Evolutionary conservation across 345 rosid genomes (phyloP).

Genomic region (Arabidopsis arenosa): DNA sequence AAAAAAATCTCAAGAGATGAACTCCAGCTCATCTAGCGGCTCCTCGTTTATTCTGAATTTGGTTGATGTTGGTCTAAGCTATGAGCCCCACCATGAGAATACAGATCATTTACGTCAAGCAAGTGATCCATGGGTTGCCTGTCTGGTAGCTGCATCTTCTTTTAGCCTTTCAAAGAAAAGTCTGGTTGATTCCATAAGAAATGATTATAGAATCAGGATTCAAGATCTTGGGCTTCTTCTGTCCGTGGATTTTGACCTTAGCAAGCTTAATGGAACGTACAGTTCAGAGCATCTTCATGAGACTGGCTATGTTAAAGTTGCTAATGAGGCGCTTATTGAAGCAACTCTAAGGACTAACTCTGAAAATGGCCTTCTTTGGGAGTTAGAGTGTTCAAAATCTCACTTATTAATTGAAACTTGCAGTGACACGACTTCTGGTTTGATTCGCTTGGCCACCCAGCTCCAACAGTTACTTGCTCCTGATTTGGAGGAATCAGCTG

Average conservation of each 20-base stretch:
- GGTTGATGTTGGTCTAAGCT: slow-evolving; percentile 89
- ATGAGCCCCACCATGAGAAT: slow-evolving; percentile 69
- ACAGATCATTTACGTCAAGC: slow-evolving; percentile 47
- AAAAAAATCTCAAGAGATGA: slow-evolving; percentile 43
- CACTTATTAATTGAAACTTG: slow-evolving; percentile 76
- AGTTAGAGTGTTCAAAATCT: slow-evolving; percentile 74
- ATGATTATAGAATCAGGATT: slow-evolving; percentile 63
- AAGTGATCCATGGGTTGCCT: slow-evolving; percentile 58
- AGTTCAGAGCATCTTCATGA: slow-evolving; percentile 64
- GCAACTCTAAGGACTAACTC: slow-evolving; percentile 65
- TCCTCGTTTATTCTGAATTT: slow-evolving; percentile 73
- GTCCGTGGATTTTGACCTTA: slow-evolving; percentile 53
- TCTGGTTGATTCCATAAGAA: slow-evolving; percentile 49
- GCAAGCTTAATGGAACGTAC: slow-evolving; percentile 59
- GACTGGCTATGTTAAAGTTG: slow-evolving; percentile 83
- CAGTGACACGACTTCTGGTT: slow-evolving; percentile 80
- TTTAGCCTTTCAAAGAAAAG: slow-evolving; percentile 58
- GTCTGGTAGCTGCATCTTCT: slow-evolving; percentile 91
- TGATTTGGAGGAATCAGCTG: slow-evolving; percentile 82
- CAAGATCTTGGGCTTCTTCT: slow-evolving; percentile 93
- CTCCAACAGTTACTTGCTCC: slow-evolving; percentile 90
- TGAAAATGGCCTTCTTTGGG: slow-evolving; percentile 70
- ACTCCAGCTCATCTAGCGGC: slow-evolving; percentile 46
- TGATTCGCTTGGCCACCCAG: slow-evolving; percentile 76
- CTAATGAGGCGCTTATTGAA: slow-evolving; percentile 69